Base-by-base conservation (phyloP, 2,329 filamentous ascomycete species). In the Albophoma yamanashiensis region DNA sequence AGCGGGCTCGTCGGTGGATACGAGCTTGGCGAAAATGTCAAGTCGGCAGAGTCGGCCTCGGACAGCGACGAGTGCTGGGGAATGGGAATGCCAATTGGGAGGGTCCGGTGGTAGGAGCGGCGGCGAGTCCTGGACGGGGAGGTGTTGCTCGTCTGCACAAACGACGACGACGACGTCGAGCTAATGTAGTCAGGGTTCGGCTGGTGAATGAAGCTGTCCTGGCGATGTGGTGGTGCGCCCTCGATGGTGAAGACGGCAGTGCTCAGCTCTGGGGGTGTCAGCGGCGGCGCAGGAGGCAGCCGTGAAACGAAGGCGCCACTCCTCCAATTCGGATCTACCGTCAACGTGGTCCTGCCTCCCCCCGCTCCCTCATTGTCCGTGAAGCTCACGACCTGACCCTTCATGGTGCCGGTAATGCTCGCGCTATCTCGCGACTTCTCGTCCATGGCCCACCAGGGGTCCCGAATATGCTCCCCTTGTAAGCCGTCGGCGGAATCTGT, bases 111-210 rank as follows among this genome's bases (percentile, higher is more conserved):
- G 65, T 80, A 79, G 27, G 78, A 79, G 47, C 74, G 73, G 52
- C 74, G 71, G 31, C 73, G 70, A 6, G 76, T 71, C 27, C 70
- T 72, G 12, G 72, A 67, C n/a, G 68, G 68, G 42, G 71, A 66
- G 38, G 64, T 59, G 14, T 70, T 62, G 58, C 69, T 40, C 40
- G 68, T 64, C 14, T 69, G 62, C 17, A 65, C 57, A 50, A 68
- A 63, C 42, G 68, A 67, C 20, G 68, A 63, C 47, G 68, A 67
- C 15, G 68, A 67, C 15, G 73, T 72, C 17, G 70, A 73, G 38
- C 73, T 75, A 62, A 73, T 72, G 69, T 81, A 81, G 63, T 81
- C 78, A 0, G 79, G 79, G 62, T 81, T 79, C 2, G 77, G 75
- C 62, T 80, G 79, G 63, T 79, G 74, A 61, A 82, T 78, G 62